phyloP scores from a whole-genome alignment of 208 protist species.

The Crithidia brevicula region DNA sequence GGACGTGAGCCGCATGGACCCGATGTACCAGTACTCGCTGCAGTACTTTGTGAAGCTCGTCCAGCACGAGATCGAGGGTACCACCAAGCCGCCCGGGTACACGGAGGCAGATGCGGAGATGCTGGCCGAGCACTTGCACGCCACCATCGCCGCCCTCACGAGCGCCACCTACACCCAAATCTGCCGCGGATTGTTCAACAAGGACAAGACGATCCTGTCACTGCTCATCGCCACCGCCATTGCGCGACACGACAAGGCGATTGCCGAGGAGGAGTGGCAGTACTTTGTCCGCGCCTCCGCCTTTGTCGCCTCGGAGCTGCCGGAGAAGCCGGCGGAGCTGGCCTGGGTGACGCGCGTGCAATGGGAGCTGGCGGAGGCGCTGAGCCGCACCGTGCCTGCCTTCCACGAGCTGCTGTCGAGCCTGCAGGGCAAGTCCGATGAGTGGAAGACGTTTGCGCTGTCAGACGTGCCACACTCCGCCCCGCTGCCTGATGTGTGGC shows the following conservation, averaged over 20 bases:
- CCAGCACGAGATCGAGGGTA: constrained; percentile 81
- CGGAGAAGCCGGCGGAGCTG: constrained; percentile 47
- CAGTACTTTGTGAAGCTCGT: constrained; percentile 98
- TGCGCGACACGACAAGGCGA: constrained; percentile 53
- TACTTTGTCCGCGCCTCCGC: constrained; percentile 92
- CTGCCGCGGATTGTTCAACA: constrained; percentile 98
- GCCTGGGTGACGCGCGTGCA: constrained; percentile 76
- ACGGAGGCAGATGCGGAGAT: constrained; percentile 54
- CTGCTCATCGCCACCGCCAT: constrained; percentile 94
- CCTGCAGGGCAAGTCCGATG: constrained; percentile 43
- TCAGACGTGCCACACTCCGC: constrained; percentile 66
- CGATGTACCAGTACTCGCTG: constrained; percentile 99
- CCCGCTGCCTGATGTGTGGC: constrained; percentile 63
- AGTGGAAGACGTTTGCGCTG: constrained; percentile 72
- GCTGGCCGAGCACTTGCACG: constrained; percentile 76
- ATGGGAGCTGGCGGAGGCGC: constrained; percentile 88
- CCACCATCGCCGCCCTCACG: constrained; percentile 90
- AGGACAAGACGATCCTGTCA: constrained; percentile 97
- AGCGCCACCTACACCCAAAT: constrained; percentile 95
- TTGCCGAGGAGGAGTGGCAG: constrained; percentile 91
- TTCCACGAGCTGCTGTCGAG: constrained; percentile 67
- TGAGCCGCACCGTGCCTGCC: constrained; percentile 76
- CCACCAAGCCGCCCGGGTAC: constrained; percentile 55
- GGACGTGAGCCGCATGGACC: constrained; percentile 95
- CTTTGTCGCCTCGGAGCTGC: constrained; percentile 81